Conservation (phyloP, 73 alveolate species). For the Paramecium sonneborni region DNA sequence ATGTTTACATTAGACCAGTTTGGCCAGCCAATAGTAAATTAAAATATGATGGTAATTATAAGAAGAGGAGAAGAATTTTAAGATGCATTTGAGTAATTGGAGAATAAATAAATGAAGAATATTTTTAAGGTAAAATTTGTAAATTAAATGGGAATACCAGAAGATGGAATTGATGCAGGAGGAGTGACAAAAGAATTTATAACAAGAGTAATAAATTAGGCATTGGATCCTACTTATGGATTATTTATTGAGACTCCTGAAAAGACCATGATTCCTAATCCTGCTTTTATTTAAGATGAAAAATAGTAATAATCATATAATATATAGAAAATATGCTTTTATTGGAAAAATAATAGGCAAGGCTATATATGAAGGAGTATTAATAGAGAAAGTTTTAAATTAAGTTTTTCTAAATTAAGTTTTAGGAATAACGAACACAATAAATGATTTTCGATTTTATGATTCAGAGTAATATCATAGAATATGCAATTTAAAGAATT, state of each 20-base stretch:
- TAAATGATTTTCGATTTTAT: conserved; percentile 90
- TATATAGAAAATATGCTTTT: conserved; percentile 78
- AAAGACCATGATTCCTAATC: conserved; percentile 58
- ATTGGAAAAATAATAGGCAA: conserved; percentile 94
- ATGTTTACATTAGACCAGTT: neutral
- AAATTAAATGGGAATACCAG: conserved; percentile 78
- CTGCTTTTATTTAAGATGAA: neutral
- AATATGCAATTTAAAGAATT: conserved; percentile 72
- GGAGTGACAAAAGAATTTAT: conserved; percentile 95
- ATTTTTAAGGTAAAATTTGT: conserved; percentile 70
- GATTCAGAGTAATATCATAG: conserved; percentile 84
- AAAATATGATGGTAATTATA: conserved; percentile 33
- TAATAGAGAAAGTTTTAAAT: conserved; percentile 88
- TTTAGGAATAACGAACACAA: conserved; percentile 78
- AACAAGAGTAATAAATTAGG: conserved; percentile 82
- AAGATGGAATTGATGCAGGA: conserved; percentile 96
- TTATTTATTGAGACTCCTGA: conserved; percentile 82
- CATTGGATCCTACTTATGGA: conserved; percentile 88
- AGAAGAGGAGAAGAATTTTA: conserved; percentile 71
- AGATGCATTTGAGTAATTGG: conserved; percentile 76
- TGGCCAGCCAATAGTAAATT: neutral
- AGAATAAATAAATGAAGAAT: conserved; percentile 68
- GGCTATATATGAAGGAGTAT: conserved; percentile 93
- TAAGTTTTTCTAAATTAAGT: conserved; percentile 85
- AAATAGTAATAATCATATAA: neutral